Evolutionary conservation across 2,329 filamentous ascomycete genomes (phyloP), one percentile per base, ranked within the genome.

Genomic region (Eurotiales sp.): DNA sequence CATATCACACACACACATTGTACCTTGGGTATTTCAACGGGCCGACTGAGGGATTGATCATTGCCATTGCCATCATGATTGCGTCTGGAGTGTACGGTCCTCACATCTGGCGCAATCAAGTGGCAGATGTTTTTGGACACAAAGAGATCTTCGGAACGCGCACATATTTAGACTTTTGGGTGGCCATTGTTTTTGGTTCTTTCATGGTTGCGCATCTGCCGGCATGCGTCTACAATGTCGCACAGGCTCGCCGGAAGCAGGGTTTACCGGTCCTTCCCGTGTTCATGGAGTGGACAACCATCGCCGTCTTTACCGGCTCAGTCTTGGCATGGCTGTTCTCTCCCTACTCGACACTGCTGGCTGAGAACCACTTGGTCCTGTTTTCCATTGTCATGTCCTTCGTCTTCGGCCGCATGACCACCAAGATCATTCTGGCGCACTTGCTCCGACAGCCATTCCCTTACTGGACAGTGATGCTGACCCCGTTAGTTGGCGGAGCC

Each of bases 21-120:
- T 99, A 96, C 70, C 83, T 99, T 11, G 93, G 93, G 50, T 90
- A 92, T 68, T 87, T 99, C 81, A 99, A 99, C 69, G 93, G 93
- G 1, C 93, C 93, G 2, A 99, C 93, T 63, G 93, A 99, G 75
- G 93, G 93, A 17, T 77, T 99, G 29, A 84, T 97, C 47, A 85
- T 99, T 57, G 93, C 91, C 22, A 91, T 89, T 65, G 72, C 76
- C 46, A 82, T 96, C 64, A 97, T 97, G 89, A 78, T 88, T 51
- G 74, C 88, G 32, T 95, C 90, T 4, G 93, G 92, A 37, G 86
- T 87, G 66, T 96, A 87, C 68, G 93, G 93, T 0, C 90, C 92
- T 0, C 81, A 84, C 43, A 87, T 97, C 64, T 99, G 90, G 88
- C 86, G 85, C 1, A 79, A 85, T 46, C 87, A 84, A 5, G 79